Percentiles rank a stretch among this genome's conserved stretches.
Evolutionary conservation across 192 early-diverging fungal species (phyloP).

Genomic region (Coemansia asiatica): DNA sequence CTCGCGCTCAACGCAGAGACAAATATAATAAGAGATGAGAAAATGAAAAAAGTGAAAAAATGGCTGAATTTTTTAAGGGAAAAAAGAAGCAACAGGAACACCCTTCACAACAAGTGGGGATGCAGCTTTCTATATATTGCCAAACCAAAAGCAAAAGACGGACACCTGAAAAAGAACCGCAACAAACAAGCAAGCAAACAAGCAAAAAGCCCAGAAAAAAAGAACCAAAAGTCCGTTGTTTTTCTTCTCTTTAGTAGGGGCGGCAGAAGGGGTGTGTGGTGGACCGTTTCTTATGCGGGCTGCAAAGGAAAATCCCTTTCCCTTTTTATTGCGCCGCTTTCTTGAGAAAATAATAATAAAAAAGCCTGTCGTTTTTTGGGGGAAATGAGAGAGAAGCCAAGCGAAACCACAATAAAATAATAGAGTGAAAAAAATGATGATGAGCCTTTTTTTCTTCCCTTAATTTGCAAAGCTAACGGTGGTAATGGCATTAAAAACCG

Average conservation of each 20-base stretch:
- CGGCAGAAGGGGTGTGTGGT: conserved; percentile 3
- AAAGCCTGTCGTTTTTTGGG: neutral
- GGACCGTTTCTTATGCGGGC: conserved; percentile 13
- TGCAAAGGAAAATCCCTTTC: conserved; percentile 26
- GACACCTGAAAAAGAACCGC: conserved; percentile 6
- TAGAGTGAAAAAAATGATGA: neutral
- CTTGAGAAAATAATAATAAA: conserved; percentile 1
- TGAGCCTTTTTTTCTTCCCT: neutral
- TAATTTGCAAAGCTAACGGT: neutral
- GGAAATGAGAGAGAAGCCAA: neutral
- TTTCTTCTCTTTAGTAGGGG: neutral
- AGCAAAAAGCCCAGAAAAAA: neutral
- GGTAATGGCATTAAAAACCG: neutral
- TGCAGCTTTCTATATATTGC: conserved; percentile 2
- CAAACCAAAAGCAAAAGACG: conserved; percentile 6
- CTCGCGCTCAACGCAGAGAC: conserved; percentile 59
- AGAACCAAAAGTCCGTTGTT: neutral
- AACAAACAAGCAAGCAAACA: conserved; percentile 14
- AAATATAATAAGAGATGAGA: conserved; percentile 21
- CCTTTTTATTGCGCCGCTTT: conserved; percentile 11
- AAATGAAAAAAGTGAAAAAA: conserved; percentile 11
- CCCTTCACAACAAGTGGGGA: neutral
- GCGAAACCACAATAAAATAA: neutral
- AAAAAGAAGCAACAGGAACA: conserved; percentile 12
- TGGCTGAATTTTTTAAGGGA: conserved; percentile 14